These are phyloP conservation scores for Phytophthora pistaciae DNA, from an alignment of 352 stramenopile genomes.

Conservation along the genomic window DNA sequence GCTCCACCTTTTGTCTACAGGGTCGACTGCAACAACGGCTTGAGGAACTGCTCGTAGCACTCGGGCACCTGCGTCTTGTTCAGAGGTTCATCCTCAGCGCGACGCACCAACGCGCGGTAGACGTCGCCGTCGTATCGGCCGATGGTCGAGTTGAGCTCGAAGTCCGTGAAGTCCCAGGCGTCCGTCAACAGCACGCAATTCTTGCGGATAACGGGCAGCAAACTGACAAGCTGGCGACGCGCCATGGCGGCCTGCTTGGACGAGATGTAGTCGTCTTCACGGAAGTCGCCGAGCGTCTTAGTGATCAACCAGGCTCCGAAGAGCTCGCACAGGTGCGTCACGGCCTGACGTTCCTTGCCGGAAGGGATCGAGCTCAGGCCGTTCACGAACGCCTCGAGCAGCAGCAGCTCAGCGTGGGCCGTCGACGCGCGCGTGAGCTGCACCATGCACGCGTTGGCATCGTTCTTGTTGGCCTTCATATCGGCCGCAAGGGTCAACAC, in stretches of 20 bases:
- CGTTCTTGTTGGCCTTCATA: slow-evolving; percentile 55
- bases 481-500: slow-evolving; percentile 42
- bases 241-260: slow-evolving; percentile 47
- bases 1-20: slow-evolving; percentile 19
- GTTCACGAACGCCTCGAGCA: slow-evolving; percentile 50
- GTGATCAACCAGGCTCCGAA: slow-evolving; percentile 52
- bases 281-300: slow-evolving; percentile 60
- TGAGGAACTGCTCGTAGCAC: slow-evolving; percentile 66
- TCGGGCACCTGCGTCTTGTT: slow-evolving; percentile 66
- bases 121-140: slow-evolving; percentile 79
- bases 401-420: slow-evolving; percentile 54
- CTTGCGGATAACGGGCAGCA: slow-evolving; percentile 53
- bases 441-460: slow-evolving; percentile 60
- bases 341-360: slow-evolving; percentile 36
- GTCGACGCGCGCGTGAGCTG: slow-evolving; percentile 56
- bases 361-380: slow-evolving; percentile 35
- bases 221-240: slow-evolving; percentile 38
- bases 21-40: slow-evolving; percentile 44
- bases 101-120: slow-evolving; percentile 65
- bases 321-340: slow-evolving; percentile 45
- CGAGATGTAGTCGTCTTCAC: slow-evolving; percentile 58
- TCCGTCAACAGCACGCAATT: slow-evolving; percentile 59
- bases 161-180: slow-evolving; percentile 59
- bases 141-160: slow-evolving; percentile 77
- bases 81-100: slow-evolving; percentile 57